Evolutionary conservation across 1,139 yeast species (phyloP), one percentile per base, ranked within the genome.

Genomic region (Kodamaea alishanica): DNA sequence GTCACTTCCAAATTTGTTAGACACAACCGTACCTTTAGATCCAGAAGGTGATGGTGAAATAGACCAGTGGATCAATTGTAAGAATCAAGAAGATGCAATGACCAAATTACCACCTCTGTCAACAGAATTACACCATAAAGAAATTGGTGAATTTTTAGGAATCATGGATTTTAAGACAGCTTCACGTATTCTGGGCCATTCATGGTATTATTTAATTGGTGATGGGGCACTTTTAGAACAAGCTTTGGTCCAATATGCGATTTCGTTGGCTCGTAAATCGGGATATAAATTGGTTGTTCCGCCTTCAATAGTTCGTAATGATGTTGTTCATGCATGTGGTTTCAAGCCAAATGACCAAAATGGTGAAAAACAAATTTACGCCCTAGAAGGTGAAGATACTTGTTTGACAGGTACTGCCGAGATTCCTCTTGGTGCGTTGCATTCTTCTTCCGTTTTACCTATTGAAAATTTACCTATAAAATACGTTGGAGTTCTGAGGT

Each of bases 401-500:
- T 84, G 95, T 31, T 65, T 94, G 29, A 83, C 92, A 0, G 98
- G 97, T 1, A 94, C 99, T 0, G 96, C 98, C 0, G 99, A 94
- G 56, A 90, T 94, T 31, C 88, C 98, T 0, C 61, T 94, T 27
- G 98, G 97, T 0, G 97, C 90, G 0, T 65, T 84, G 45, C 79
- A 77, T 8, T 61, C 70, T 1, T 61, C 67, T 3, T 46, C 53
- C 3, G 46, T 51, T 1, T 55, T 65, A 28, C 53, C 53, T 11
- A 37, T 49, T 4, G 40, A 45, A 2, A 56, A 49, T 28, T 52
- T 72, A 8, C 89, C 95, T 0, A 49, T 66, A 10, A 79, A 76
- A 51, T 73, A 77, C 34, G 95, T 82, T 8, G 99, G 97, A 0
- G 73, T 88, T 1, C 84, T 95, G 34, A 71, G 97, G 49, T 80